Conservation (phyloP, 2,329 filamentous ascomycete species). For the Xylariaceae sp. region DNA sequence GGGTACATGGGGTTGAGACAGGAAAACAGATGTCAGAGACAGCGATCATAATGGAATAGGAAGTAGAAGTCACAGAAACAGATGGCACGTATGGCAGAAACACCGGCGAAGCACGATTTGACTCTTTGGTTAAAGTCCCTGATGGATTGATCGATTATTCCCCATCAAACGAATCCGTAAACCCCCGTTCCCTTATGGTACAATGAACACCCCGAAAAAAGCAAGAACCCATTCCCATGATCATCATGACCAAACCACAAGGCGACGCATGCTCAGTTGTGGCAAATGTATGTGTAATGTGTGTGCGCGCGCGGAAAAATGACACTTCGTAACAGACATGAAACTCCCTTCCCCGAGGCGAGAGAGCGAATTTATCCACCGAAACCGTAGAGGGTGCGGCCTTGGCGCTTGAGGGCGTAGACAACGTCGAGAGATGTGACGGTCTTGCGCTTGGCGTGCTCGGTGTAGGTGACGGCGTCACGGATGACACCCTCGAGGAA, state of each 20-base stretch:
- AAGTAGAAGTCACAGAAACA: background rate
- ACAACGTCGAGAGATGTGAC: constrained; percentile 62
- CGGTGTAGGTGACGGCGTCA: constrained; percentile 75
- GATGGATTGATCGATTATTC: constrained; percentile 30
- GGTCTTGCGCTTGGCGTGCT: constrained; percentile 76
- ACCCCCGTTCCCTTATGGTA: constrained; percentile 33
- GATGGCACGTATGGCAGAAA: background rate
- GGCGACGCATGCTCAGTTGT: constrained; percentile 25
- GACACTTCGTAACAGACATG: constrained; percentile 35
- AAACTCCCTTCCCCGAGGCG: constrained; percentile 32
- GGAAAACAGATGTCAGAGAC: background rate
- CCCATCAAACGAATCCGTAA: constrained; percentile 28
- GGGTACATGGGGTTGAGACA: background rate
- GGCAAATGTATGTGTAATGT: constrained; percentile 21
- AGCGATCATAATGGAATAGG: background rate
- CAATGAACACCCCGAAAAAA: constrained; percentile 34
- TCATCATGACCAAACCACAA: constrained; percentile 33
- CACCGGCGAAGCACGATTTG: background rate
- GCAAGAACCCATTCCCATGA: constrained; percentile 32
- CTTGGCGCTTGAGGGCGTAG: constrained; percentile 60
- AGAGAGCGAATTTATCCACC: constrained; percentile 53
- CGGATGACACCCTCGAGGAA: constrained; percentile 79
- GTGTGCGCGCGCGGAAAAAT: constrained; percentile 26
- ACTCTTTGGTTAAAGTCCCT: constrained; percentile 24
- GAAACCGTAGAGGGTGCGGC: constrained; percentile 63